A percentile compares a stretch with the other conserved stretches of the same genome.
Evolutionary conservation across 2,329 filamentous ascomycete species (phyloP).

Genomic region (Pseudocercospora fijiensis): DNA sequence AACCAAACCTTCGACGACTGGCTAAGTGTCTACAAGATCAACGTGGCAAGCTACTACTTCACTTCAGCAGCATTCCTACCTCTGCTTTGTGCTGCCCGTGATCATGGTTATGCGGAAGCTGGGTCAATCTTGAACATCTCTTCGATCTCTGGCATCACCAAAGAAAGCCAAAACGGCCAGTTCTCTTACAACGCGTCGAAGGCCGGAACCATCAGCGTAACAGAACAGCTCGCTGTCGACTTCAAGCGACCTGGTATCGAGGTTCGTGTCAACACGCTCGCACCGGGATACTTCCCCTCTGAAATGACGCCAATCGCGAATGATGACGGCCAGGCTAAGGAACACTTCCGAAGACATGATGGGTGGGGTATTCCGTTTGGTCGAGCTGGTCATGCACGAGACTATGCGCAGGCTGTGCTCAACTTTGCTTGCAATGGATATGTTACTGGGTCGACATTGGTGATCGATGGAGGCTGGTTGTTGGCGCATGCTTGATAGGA

Average conservation of each 20-base stretch:
- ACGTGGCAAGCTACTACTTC: slow-evolving; percentile 48
- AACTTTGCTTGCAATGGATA: slow-evolving; percentile 58
- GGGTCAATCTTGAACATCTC: slow-evolving; percentile 49
- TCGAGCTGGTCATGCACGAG: slow-evolving; percentile 42
- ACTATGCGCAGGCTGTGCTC: slow-evolving; percentile 57
- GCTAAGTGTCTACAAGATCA: slow-evolving; percentile 46
- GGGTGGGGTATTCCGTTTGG: slow-evolving; percentile 42
- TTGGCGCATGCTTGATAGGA: slow-evolving; percentile 32
- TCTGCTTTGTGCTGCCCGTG: slow-evolving; percentile 44
- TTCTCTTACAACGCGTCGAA: slow-evolving; percentile 53
- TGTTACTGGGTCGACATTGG: slow-evolving; percentile 60
- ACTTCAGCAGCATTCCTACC: slow-evolving; percentile 49
- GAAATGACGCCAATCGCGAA: slow-evolving; percentile 57
- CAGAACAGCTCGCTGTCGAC: slow-evolving; percentile 55
- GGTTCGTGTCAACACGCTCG: slow-evolving; percentile 57
- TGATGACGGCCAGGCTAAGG: slow-evolving; percentile 54
- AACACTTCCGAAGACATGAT: slow-evolving; percentile 38
- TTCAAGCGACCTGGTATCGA: slow-evolving; percentile 52
- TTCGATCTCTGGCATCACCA: slow-evolving; percentile 47
- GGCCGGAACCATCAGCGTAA: slow-evolving; percentile 54
- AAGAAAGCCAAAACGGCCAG: slow-evolving; percentile 46
- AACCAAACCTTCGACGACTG: slow-evolving; percentile 44
- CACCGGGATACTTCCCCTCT: slow-evolving; percentile 57
- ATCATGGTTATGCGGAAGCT: slow-evolving; percentile 44
- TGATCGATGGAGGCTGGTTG: slow-evolving; percentile 64